These are phyloP conservation scores for Zarea fungicola DNA, from an alignment of 2,329 filamentous ascomycete genomes.

Conservation along the genomic window DNA sequence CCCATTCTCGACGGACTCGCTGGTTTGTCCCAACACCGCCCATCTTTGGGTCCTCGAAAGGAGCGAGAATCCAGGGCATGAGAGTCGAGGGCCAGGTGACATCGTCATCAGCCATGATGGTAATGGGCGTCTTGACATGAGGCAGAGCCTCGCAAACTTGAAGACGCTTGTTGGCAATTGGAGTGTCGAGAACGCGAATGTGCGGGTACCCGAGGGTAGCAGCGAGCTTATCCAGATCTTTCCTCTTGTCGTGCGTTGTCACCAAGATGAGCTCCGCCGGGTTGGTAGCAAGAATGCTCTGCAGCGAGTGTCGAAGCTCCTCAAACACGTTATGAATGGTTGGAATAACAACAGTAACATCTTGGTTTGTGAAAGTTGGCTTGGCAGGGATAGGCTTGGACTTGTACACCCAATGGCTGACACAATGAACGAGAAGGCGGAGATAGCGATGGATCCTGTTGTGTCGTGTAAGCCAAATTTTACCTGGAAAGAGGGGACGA, in stretches of 20 bases:
- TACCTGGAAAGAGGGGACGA: neutral
- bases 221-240: slow-evolving; percentile 62
- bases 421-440: slow-evolving; percentile 76
- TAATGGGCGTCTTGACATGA: slow-evolving; percentile 75
- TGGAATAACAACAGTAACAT: slow-evolving; percentile 92
- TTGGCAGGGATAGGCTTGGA: slow-evolving; percentile 77
- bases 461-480: slow-evolving; percentile 16
- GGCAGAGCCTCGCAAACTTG: slow-evolving; percentile 91
- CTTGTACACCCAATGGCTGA: slow-evolving; percentile 82
- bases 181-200: slow-evolving; percentile 69
- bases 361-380: slow-evolving; percentile 70
- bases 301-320: slow-evolving; percentile 74
- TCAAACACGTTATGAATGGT: slow-evolving; percentile 85
- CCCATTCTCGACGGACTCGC: slow-evolving; percentile 66
- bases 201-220: slow-evolving; percentile 54
- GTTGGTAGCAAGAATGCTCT: slow-evolving; percentile 66
- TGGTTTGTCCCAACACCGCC: slow-evolving; percentile 93
- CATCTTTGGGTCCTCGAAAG: slow-evolving; percentile 77
- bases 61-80: slow-evolving; percentile 86
- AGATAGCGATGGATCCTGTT: slow-evolving; percentile 79
- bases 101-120: slow-evolving; percentile 91
- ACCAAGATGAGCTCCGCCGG: slow-evolving; percentile 76
- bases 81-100: slow-evolving; percentile 86
- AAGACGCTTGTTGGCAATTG: slow-evolving; percentile 89
- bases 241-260: slow-evolving; percentile 75